phyloP scores from a whole-genome alignment of 78 protist genomes.

The Diacronema lutheri region DNA sequence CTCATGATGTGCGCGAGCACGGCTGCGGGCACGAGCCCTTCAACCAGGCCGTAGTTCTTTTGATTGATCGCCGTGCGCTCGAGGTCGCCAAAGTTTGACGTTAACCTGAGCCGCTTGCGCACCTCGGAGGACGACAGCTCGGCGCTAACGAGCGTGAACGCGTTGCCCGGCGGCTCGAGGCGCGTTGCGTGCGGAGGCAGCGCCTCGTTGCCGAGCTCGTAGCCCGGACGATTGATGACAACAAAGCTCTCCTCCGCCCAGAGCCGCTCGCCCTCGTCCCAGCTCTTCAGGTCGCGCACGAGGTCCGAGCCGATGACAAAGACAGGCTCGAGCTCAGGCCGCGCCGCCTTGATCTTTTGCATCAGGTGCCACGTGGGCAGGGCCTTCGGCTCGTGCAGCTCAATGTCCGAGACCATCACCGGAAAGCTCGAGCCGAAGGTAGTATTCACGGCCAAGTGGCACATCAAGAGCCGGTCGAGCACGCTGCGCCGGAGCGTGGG shows the following conservation, averaged over 20 bases:
- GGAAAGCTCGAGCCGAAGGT: background rate
- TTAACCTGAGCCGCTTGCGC: background rate
- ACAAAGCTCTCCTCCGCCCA: too few relatives aligned
- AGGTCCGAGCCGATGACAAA: background rate
- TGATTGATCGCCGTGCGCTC: background rate
- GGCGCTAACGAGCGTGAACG: too few relatives aligned
- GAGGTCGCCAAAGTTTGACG: background rate
- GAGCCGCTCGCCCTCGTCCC: too few relatives aligned
- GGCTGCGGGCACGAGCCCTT: background rate
- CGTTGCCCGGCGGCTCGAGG: too few relatives aligned
- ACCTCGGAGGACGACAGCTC: background rate
- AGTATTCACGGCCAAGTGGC: conserved; percentile 27
- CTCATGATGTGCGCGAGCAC: background rate
- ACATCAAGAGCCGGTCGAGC: conserved; percentile 25
- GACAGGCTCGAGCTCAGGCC: background rate
- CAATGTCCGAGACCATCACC: conserved; percentile 14
- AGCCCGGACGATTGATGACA: too few relatives aligned
- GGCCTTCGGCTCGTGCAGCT: background rate
- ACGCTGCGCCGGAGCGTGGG: background rate
- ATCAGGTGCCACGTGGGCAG: conserved; percentile 3
- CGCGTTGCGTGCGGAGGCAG: too few relatives aligned
- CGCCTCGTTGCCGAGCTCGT: too few relatives aligned
- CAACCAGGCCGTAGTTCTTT: background rate
- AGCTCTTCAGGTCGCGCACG: too few relatives aligned
- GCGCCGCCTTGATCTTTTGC: background rate